phyloP scores from a whole-genome alignment of 805 yeast species.

The Komagataella kurtzmanii region DNA sequence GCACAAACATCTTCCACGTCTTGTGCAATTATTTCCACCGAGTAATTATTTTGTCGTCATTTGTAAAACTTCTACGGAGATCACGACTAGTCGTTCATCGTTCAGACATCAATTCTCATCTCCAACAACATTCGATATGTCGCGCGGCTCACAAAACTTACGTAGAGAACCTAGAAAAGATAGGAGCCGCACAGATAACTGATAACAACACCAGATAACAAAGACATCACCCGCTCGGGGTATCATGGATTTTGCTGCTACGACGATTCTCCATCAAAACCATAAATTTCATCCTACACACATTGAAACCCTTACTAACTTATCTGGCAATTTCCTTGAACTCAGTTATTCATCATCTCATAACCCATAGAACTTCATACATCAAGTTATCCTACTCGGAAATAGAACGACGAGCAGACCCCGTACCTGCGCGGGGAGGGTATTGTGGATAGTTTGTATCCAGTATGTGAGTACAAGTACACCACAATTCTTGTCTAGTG shows the following conservation, averaged over 20 bases:
- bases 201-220: too few relatives aligned
- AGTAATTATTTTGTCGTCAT: not conserved
- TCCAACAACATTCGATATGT: not conserved
- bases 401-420: conserved; percentile 27
- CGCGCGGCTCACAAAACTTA: not conserved
- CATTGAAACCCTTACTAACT: not conserved
- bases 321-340: not conserved
- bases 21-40: not conserved
- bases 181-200: not conserved
- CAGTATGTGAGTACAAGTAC: conserved; percentile 37
- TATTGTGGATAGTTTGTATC: conserved; percentile 23
- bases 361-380: not conserved
- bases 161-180: not conserved
- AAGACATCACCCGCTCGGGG: too few relatives aligned
- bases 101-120: not conserved
- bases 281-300: not conserved
- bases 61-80: too few relatives aligned
- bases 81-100: too few relatives aligned
- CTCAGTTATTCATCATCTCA: not conserved
- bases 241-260: not conserved
- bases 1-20: not conserved
- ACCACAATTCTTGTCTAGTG: conserved; percentile 35
- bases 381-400: conserved; percentile 4
- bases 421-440: conserved; percentile 57
- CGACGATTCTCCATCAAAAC: not conserved